phyloP scores from a whole-genome alignment of 1,139 yeast genomes.

The Candida glucosophila region DNA sequence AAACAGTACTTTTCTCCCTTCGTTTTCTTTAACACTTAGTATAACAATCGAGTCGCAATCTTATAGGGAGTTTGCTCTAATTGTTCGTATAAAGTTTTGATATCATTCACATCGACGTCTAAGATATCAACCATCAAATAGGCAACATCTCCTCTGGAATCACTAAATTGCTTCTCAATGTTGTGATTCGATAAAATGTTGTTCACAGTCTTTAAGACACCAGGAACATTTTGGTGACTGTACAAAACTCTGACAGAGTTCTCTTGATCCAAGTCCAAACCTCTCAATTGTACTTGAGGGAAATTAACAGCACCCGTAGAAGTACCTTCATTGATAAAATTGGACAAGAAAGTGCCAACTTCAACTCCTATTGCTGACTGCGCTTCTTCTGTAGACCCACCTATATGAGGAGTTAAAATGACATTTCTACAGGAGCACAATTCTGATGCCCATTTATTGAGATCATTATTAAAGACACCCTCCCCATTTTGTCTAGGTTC shows the following conservation, averaged over 20 bases:
- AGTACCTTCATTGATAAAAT: slow-evolving; percentile 92
- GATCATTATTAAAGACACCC: slow-evolving; percentile 56
- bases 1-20: no score
- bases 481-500: slow-evolving; percentile 98
- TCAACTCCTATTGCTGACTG: slow-evolving; percentile 97
- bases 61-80: slow-evolving; percentile 87
- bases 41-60: slow-evolving; percentile 83
- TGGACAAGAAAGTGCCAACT: slow-evolving; percentile 77
- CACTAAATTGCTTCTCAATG: slow-evolving; percentile 95
- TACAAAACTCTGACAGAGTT: slow-evolving; percentile 88
- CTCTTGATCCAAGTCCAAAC: slow-evolving; percentile 81
- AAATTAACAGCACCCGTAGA: slow-evolving; percentile 96
- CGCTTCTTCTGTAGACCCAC: slow-evolving; percentile 99
- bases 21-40: no score
- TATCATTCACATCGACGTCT: slow-evolving; percentile 73
- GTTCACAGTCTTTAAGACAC: slow-evolving; percentile 96
- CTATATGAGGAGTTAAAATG: slow-evolving; percentile 94
- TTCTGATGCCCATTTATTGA: slow-evolving; percentile 82
- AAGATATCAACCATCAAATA: slow-evolving; percentile 97
- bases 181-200: slow-evolving; percentile 91
- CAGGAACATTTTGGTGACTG: slow-evolving; percentile 97
- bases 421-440: slow-evolving; percentile 78
- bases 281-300: slow-evolving; percentile 95
- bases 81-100: slow-evolving; percentile 77
- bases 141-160: slow-evolving; percentile 92